These are phyloP conservation scores for Boeremia lycopersici DNA, from an alignment of 2,329 filamentous ascomycete genomes.

Conservation along the genomic window DNA sequence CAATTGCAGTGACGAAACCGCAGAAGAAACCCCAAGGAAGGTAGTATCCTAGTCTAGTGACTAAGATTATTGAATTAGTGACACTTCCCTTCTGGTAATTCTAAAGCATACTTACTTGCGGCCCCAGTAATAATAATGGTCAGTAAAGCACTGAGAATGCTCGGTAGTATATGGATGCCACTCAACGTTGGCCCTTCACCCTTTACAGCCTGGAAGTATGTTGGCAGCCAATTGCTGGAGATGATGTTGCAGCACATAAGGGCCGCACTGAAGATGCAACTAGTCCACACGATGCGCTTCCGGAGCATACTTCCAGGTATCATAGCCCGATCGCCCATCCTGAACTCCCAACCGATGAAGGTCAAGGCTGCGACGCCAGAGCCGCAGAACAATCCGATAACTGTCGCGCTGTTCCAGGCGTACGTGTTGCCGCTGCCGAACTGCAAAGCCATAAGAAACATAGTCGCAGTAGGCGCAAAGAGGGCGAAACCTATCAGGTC, in stretches of 20 bases:
- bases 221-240: constrained; percentile 28
- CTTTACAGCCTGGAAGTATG: constrained; percentile 52
- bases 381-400: constrained; percentile 47
- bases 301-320: constrained; percentile 44
- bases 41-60: constrained; percentile 33
- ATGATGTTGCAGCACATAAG: constrained; percentile 19
- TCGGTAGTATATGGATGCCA: constrained; percentile 49
- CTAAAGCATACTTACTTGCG: constrained; percentile 16
- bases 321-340: constrained; percentile 46
- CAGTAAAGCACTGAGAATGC: constrained; percentile 36
- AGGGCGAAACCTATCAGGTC: constrained; percentile 47
- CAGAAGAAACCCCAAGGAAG: constrained; percentile 39
- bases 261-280: constrained; percentile 16
- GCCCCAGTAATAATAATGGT: constrained; percentile 27
- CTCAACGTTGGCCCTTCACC: constrained; percentile 45
- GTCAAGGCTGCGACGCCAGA: constrained; percentile 33
- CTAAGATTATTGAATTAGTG: constrained; percentile 15
- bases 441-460: constrained; percentile 49
- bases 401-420: constrained; percentile 41
- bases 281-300: constrained; percentile 41
- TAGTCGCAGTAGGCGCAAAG: constrained; percentile 41
- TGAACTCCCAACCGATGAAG: constrained; percentile 47
- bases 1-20: constrained; percentile 44
- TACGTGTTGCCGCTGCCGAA: constrained; percentile 44
- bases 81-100: neutral